phyloP scores from a whole-genome alignment of 495 filamentous ascomycete genomes.

The Penicillium tannophilum region DNA sequence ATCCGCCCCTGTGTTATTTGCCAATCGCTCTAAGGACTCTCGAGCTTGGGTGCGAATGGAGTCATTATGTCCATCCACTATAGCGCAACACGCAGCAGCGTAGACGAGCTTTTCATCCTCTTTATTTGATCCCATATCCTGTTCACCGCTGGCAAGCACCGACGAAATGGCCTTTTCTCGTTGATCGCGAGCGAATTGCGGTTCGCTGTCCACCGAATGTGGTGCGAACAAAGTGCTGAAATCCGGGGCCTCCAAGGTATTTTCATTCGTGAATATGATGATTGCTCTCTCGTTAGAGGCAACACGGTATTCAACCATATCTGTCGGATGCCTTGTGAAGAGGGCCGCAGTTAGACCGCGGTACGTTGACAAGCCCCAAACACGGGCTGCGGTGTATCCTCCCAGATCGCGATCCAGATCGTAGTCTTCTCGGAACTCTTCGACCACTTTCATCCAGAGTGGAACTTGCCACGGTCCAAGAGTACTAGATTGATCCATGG shows the following conservation, averaged over 20 bases:
- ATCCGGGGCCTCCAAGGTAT: conserved; percentile 4
- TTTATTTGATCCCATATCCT: conserved; percentile 10
- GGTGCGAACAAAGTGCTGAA: conserved; percentile 18
- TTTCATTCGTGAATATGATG: conserved; percentile 38
- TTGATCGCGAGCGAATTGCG: conserved; percentile 16
- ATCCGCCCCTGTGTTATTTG: conserved; percentile 28
- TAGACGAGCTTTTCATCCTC: conserved; percentile 39
- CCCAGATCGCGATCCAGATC: conserved; percentile 49
- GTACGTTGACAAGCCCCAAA: conserved; percentile 55
- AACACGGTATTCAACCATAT: conserved; percentile 55
- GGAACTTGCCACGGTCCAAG: conserved; percentile 10
- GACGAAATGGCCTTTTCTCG: conserved; percentile 32
- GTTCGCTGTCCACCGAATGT: conserved; percentile 6
- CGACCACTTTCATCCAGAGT: conserved; percentile 37
- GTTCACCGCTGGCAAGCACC: conserved; percentile 27
- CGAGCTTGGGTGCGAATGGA: conserved; percentile 30
- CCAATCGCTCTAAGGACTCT: conserved; percentile 33
- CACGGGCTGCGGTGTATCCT: conserved; percentile 41
- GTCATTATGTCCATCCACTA: conserved; percentile 30
- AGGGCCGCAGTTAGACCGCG: conserved; percentile 42
- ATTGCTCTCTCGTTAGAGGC: conserved; percentile 38
- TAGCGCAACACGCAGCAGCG: conserved; percentile 41
- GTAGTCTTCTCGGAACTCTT: conserved; percentile 42
- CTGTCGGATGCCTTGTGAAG: conserved; percentile 51
- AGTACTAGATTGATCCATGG: conserved; percentile 11